These are phyloP conservation scores for Epichloe baconii DNA, from an alignment of 2,329 filamentous ascomycete species.

Conservation along the genomic window DNA sequence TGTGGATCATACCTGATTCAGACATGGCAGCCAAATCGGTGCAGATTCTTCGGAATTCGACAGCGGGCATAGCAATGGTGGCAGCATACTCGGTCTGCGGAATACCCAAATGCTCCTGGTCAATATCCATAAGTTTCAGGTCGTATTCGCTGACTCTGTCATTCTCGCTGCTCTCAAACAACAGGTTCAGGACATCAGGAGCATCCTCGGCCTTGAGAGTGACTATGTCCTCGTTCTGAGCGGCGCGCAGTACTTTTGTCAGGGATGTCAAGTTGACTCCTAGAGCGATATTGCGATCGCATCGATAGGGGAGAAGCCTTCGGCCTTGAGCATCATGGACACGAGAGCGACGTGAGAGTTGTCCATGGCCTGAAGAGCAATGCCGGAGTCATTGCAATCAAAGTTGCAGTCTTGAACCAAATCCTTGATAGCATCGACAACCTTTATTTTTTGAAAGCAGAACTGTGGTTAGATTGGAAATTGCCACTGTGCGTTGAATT, in stretches of 20 bases:
- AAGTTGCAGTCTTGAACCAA: slow-evolving; percentile 99
- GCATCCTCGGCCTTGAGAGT: slow-evolving; percentile 97
- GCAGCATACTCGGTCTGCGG: slow-evolving; percentile 97
- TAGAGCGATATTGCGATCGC: slow-evolving; percentile 96
- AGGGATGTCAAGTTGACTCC: slow-evolving; percentile 94
- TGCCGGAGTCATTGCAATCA: slow-evolving; percentile 99
- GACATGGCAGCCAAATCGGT: slow-evolving; percentile 83
- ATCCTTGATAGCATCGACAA: slow-evolving; percentile 98
- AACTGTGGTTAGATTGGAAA: not conserved
- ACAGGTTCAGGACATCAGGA: slow-evolving; percentile 86
- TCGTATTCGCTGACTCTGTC: slow-evolving; percentile 98
- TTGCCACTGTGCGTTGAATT: too few species aligned
- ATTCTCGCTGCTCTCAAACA: slow-evolving; percentile 80
- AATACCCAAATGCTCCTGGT: slow-evolving; percentile 97
- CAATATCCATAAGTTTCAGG: slow-evolving; percentile 99
- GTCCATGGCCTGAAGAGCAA: slow-evolving; percentile 98
- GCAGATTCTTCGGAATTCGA: slow-evolving; percentile 91
- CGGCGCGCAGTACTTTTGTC: slow-evolving; percentile 91
- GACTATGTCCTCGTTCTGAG: slow-evolving; percentile 85
- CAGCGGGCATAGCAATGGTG: slow-evolving; percentile 74
- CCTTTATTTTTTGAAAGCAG: slow-evolving; percentile 36
- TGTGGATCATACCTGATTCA: slow-evolving; percentile 60
- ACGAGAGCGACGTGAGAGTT: slow-evolving; percentile 98
- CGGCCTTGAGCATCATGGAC: slow-evolving; percentile 95
- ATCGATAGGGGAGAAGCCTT: slow-evolving; percentile 89